Percentiles rank a stretch among this genome's conserved stretches.
These are phyloP conservation scores for Inonotus hispidus DNA, from an alignment of 1,284 basidiomycete genomes.

Conservation along the genomic window DNA sequence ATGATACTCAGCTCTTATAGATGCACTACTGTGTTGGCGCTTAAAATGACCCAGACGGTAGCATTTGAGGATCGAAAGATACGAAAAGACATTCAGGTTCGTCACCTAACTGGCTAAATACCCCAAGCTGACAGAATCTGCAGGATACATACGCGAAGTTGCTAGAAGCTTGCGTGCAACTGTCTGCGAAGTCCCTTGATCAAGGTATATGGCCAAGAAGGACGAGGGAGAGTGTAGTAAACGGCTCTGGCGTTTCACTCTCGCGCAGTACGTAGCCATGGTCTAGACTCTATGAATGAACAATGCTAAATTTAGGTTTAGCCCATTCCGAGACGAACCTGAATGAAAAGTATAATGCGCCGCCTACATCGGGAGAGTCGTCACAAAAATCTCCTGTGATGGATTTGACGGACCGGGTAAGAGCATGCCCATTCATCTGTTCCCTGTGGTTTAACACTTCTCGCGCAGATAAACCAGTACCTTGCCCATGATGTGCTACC, in stretches of 20 bases:
- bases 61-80: conserved; percentile 86
- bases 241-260: conserved; percentile 66
- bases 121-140: neutral
- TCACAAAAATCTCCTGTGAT: neutral
- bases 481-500: conserved; percentile 70
- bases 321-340: conserved; percentile 16
- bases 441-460: conserved; percentile 1
- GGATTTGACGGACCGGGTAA: conserved; percentile 6
- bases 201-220: conserved; percentile 77
- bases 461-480: conserved; percentile 63
- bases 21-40: conserved; percentile 74
- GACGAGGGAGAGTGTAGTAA: conserved; percentile 52
- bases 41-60: conserved; percentile 83
- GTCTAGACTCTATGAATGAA: neutral
- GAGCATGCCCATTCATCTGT: neutral
- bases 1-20: conserved; percentile 33
- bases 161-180: conserved; percentile 72
- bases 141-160: conserved; percentile 84
- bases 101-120: neutral
- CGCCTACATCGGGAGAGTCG: neutral
- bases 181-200: conserved; percentile 73
- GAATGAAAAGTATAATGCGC: conserved; percentile 10
- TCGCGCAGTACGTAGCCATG: conserved; percentile 35
- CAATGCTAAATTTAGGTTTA: neutral
- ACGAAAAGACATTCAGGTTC: conserved; percentile 84